Percentiles rank a stretch among this genome's conserved stretches.
These are phyloP conservation scores for Isoetes engelmannii DNA, from an alignment of 83 land plant species.

Conservation along the genomic window DNA sequence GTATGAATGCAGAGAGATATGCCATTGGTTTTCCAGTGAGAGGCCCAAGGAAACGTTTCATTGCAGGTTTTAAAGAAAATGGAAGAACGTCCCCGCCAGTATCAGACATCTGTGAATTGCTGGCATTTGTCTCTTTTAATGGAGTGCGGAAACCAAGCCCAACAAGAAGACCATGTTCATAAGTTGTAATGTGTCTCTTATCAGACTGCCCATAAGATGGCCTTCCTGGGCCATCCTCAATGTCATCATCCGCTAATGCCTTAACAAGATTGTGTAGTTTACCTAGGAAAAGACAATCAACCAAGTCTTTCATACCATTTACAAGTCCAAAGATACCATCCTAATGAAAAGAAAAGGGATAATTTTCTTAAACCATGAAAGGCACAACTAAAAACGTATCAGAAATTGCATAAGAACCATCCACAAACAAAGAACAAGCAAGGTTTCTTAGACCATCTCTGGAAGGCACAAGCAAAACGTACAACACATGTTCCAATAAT, in stretches of 20 bases:
- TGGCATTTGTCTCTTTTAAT: conserved; percentile 19
- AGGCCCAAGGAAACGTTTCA: conserved; percentile 60
- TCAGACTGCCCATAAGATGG: conserved; percentile 35
- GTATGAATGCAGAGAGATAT: conserved; percentile 88
- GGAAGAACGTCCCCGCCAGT: conserved; percentile 24
- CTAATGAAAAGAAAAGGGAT: no score
- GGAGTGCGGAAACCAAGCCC: conserved; percentile 64
- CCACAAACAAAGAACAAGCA: no score
- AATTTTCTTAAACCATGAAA: not conserved
- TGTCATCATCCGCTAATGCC: conserved; percentile 86
- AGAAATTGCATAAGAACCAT: no score
- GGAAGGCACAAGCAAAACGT: no score
- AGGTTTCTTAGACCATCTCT: no score
- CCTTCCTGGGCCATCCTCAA: conserved; percentile 31
- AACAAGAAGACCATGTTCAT: conserved; percentile 52
- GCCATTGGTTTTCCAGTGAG: conserved; percentile 60
- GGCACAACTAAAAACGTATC: not conserved
- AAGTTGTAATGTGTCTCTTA: conserved; percentile 22
- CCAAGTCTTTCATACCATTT: not conserved
- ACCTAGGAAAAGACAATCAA: conserved; percentile 35
- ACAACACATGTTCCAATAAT: no score
- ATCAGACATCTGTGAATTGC: conserved; percentile 33
- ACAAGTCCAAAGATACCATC: not conserved
- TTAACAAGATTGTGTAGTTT: conserved; percentile 96
- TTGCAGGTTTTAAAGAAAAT: conserved; percentile 53